These are phyloP conservation scores for Rhizophora apiculata DNA, from an alignment of 345 rosid genomes.

Conservation along the genomic window DNA sequence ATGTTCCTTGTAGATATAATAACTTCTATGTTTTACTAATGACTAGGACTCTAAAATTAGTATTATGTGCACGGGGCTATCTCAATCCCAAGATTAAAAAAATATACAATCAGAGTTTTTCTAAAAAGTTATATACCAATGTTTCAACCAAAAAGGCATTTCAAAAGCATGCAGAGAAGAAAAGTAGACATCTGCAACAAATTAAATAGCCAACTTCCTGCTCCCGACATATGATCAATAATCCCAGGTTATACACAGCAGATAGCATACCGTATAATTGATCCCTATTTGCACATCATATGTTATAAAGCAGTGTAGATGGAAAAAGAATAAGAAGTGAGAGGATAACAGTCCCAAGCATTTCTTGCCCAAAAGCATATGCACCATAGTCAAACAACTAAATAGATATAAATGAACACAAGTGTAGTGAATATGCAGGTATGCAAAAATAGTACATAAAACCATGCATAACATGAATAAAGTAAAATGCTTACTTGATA, in stretches of 20 bases:
- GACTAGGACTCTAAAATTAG: background rate
- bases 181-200: conserved; percentile 1
- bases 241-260: too few species aligned
- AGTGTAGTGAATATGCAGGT: background rate
- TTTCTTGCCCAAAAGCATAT: too few species aligned
- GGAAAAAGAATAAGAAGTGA: too few species aligned
- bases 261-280: too few species aligned
- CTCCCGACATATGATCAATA: too few species aligned
- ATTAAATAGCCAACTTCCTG: too few species aligned
- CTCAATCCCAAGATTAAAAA: background rate
- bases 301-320: too few species aligned
- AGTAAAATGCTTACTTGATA: conserved; percentile 56
- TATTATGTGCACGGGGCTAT: background rate
- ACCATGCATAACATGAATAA: background rate
- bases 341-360: too few species aligned
- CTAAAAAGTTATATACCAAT: background rate
- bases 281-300: too few species aligned
- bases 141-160: background rate
- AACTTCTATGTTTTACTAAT: background rate
- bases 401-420: too few species aligned
- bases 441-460: too few species aligned
- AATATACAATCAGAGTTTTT: background rate
- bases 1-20: background rate
- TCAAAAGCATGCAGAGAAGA: background rate
- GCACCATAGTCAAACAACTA: too few species aligned